Conservation (phyloP, 495 filamentous ascomycete species). For the Durotheca rogersii region DNA sequence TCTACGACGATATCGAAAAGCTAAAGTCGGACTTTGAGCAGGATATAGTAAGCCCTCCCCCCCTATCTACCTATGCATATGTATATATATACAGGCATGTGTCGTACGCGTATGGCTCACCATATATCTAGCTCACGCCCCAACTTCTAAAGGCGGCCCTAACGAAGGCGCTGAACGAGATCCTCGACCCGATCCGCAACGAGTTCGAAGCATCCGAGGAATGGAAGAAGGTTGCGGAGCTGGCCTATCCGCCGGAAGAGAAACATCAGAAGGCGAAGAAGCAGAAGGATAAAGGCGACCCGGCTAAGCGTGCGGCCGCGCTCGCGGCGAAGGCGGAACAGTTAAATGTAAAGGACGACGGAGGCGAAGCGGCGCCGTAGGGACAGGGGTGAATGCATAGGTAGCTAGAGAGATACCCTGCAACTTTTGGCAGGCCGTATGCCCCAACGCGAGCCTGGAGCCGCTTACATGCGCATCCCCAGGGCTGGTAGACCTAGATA, state of each 20-base stretch:
- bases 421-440: slow-evolving; percentile 4
- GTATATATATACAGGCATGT: too few species aligned
- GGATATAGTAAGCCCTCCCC: slow-evolving; percentile 65
- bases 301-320: slow-evolving; percentile 27
- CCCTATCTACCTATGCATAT: not conserved
- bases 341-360: slow-evolving; percentile 20
- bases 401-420: slow-evolving; percentile 9
- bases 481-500: slow-evolving; percentile 4
- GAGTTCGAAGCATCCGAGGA: slow-evolving; percentile 68
- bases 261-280: slow-evolving; percentile 70
- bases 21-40: slow-evolving; percentile 76
- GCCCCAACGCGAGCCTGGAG: too few species aligned
- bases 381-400: too few species aligned
- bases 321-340: slow-evolving; percentile 27
- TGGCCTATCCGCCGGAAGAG: slow-evolving; percentile 77
- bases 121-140: slow-evolving; percentile 66
- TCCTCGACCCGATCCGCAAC: slow-evolving; percentile 73
- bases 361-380: slow-evolving; percentile 8
- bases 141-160: slow-evolving; percentile 82
- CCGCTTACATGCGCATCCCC: slow-evolving; percentile 8
- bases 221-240: slow-evolving; percentile 76
- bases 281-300: slow-evolving; percentile 72
- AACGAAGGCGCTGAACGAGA: slow-evolving; percentile 62
- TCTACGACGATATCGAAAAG: slow-evolving; percentile 70
- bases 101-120: too few species aligned